Evolutionary conservation across 768 basidiomycete genomes (phyloP).

Genomic region (Suillus sp.): DNA sequence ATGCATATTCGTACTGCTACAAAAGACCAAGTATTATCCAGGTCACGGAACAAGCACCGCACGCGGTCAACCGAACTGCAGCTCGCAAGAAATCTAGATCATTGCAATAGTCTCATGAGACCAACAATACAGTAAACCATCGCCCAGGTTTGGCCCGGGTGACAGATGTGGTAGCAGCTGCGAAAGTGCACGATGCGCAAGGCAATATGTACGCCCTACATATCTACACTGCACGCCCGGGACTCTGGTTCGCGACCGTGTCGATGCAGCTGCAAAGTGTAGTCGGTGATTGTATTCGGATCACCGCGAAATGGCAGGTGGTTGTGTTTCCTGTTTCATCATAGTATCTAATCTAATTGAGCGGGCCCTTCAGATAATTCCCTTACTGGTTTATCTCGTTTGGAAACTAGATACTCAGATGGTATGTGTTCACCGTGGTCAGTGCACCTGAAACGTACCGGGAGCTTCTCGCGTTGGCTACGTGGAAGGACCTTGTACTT

Average conservation of each 20-base stretch:
- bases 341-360: not conserved
- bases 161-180: not conserved
- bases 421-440: not conserved
- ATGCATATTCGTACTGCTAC: not conserved
- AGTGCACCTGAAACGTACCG: not conserved
- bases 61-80: not conserved
- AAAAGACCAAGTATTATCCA: not conserved
- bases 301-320: not conserved
- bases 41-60: not conserved
- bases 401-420: not conserved
- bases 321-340: not conserved
- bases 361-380: not conserved
- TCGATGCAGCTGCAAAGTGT: not conserved
- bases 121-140: not conserved
- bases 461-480: not conserved
- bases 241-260: not conserved
- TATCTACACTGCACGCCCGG: not conserved
- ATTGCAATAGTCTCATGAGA: not conserved
- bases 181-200: slow-evolving; percentile 1
- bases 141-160: too few relatives aligned
- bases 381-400: not conserved
- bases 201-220: not conserved
- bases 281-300: not conserved
- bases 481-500: not conserved
- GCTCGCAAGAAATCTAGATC: not conserved